Evolutionary conservation across 2,329 filamentous ascomycete genomes (phyloP), one percentile per base, ranked within the genome.

Genomic region (Penicillium digitatum): DNA sequence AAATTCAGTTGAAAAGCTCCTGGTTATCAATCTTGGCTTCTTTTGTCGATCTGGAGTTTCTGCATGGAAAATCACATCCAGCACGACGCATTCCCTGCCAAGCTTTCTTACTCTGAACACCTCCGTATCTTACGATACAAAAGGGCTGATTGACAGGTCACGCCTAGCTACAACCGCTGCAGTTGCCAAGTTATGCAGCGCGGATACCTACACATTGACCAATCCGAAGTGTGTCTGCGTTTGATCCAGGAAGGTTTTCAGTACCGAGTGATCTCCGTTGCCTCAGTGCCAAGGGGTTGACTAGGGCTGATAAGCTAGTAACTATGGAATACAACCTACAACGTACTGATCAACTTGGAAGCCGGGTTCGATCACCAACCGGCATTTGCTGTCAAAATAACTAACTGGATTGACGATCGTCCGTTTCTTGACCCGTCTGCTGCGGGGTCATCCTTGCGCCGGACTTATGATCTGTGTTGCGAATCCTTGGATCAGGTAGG

Each of bases 371-470:
- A 27, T 49, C 45, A 43, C 34, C 10, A n/a, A 44, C 48, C 53
- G 34, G 32, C 50, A 52, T 57, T 57, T 48, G 35, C 35, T 54
- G 50, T 42, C 48, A 48, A 39, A 48, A 44, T 42, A 38, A 52
- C 31, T 52, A 20, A 38, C 35, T 42, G 20, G 20, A 29, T 46
- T 52, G 58, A 49, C 37, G 54, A 59, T 58, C 56, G 48, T 52
- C 57, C 51, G 50, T 59, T 59, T 35, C 31, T 47, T 58, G 18
- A 43, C 48, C 50, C 54, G 42, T 57, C 48, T 55, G 38, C 58
- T 65, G 62, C 62, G 62, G 62, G 62, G 62, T 65, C 34, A 59
- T 60, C 52, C 61, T 62, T 60, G 44, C 49, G 24, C 27, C 37
- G 58, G 40, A 53, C 49, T 54, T 62, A 47, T 53, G 54, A 58